Evolutionary conservation across 805 yeast genomes (phyloP).

Genomic region (Suhomyces tanzawaensis): DNA sequence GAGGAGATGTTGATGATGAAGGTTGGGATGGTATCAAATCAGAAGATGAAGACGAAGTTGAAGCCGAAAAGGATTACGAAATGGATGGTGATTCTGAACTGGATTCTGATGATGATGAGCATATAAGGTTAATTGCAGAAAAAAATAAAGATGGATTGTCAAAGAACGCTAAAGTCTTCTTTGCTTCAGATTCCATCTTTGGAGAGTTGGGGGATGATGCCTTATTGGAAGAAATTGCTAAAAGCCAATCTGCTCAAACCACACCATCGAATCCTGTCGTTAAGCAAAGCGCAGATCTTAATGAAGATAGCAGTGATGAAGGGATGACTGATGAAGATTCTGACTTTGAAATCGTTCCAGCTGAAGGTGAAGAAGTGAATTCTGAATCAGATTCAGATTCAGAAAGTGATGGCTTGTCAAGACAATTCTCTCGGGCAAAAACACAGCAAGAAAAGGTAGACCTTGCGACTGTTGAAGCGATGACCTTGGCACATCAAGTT

Average conservation of each 20-base stretch:
- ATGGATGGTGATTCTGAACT: conserved; percentile 40
- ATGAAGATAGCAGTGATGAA: conserved; percentile 27
- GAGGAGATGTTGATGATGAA: conserved; percentile 75
- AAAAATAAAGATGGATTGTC: conserved; percentile 32
- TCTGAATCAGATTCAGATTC: conserved; percentile 48
- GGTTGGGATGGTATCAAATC: conserved; percentile 71
- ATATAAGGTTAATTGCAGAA: conserved; percentile 57
- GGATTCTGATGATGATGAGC: conserved; percentile 72
- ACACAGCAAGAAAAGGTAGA: conserved; percentile 67
- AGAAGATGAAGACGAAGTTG: conserved; percentile 41
- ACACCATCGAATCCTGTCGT: background rate
- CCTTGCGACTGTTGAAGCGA: conserved; percentile 89
- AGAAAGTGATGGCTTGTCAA: conserved; percentile 45
- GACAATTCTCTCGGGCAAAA: conserved; percentile 38
- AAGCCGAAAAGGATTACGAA: conserved; percentile 42
- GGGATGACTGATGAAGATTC: conserved; percentile 39
- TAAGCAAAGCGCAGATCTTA: no score
- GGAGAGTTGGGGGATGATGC: conserved; percentile 47
- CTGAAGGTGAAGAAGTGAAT: conserved; percentile 21
- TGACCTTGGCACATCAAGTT: conserved; percentile 96
- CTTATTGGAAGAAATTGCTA: conserved; percentile 41
- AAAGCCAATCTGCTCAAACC: conserved; percentile 5
- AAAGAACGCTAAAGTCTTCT: conserved; percentile 36
- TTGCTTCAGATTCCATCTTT: conserved; percentile 40
- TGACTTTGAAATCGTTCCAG: conserved; percentile 45